Evolutionary conservation across 2,329 filamentous ascomycete genomes (phyloP).

Genomic region (Aspergillus sp.): DNA sequence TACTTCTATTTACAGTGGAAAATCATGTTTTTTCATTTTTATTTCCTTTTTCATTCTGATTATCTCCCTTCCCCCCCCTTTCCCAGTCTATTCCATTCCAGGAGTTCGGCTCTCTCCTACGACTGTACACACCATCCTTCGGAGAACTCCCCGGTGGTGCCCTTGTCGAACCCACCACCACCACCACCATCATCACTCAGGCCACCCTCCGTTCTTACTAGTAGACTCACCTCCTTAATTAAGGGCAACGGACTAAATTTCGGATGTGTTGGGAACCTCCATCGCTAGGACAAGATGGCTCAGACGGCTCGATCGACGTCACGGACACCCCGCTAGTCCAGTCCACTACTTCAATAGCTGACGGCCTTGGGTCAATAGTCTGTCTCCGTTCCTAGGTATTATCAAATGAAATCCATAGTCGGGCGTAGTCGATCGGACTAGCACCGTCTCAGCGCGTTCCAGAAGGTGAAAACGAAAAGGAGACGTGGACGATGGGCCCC

Average conservation of each 20-base stretch:
- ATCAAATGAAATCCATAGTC: constrained; percentile 2
- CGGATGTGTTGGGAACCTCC: background rate
- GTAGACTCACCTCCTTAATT: background rate
- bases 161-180: background rate
- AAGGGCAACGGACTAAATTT: background rate
- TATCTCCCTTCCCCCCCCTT: background rate
- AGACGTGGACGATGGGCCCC: constrained; percentile 2
- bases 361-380: constrained; percentile 19
- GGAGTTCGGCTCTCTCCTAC: too few species aligned
- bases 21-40: too few species aligned
- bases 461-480: background rate
- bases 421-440: background rate
- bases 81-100: background rate
- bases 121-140: too few species aligned
- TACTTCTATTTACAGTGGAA: too few species aligned
- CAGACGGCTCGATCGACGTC: constrained; percentile 21
- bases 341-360: constrained; percentile 24
- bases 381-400: background rate
- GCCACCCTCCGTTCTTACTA: background rate
- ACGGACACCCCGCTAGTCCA: constrained; percentile 12
- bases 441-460: background rate
- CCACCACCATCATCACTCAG: background rate
- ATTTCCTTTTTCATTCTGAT: background rate
- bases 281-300: background rate
- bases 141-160: background rate